These are phyloP conservation scores for Cucumis hystrix DNA, from an alignment of 306 rosid species.

Conservation along the genomic window DNA sequence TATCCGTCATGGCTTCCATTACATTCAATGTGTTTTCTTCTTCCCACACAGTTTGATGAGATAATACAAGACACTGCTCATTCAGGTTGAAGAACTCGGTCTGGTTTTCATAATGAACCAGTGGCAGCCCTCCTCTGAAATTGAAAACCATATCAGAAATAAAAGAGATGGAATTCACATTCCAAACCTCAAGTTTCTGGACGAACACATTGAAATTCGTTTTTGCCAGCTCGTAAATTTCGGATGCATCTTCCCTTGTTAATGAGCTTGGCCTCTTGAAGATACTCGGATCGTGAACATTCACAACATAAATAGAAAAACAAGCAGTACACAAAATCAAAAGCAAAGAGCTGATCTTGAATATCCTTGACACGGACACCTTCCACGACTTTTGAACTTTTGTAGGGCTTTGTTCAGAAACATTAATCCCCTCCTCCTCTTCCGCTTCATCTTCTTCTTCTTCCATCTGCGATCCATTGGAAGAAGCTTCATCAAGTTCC, in stretches of 20 bases:
- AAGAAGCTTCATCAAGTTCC: conserved; percentile 46
- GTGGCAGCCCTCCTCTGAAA: conserved; percentile 21
- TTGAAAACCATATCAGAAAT: conserved; percentile 22
- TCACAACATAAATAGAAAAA: conserved; percentile 20
- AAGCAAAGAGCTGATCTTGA: conserved; percentile 28
- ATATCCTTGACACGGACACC: conserved; percentile 17
- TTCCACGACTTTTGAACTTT: conserved; percentile 19
- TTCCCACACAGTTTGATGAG: conserved; percentile 11
- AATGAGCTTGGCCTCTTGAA: conserved; percentile 16
- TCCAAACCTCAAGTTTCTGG: conserved; percentile 17
- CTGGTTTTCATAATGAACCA: conserved; percentile 27
- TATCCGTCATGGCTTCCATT: background rate
- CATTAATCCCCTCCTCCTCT: background rate
- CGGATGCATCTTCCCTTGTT: conserved; percentile 15
- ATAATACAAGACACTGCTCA: conserved; percentile 17
- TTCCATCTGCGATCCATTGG: conserved; percentile 17
- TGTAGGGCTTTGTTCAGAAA: conserved; percentile 21
- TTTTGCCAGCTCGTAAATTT: conserved; percentile 22
- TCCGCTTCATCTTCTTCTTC: conserved; percentile 13
- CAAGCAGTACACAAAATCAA: conserved; percentile 30
- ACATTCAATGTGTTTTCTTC: background rate
- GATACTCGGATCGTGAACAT: conserved; percentile 17
- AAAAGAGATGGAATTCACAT: conserved; percentile 16
- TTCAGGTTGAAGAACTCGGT: conserved; percentile 9
- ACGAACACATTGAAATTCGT: conserved; percentile 26